Evolutionary conservation across 2,329 filamentous ascomycete species (phyloP).

Genomic region (Colletotrichum sp.): DNA sequence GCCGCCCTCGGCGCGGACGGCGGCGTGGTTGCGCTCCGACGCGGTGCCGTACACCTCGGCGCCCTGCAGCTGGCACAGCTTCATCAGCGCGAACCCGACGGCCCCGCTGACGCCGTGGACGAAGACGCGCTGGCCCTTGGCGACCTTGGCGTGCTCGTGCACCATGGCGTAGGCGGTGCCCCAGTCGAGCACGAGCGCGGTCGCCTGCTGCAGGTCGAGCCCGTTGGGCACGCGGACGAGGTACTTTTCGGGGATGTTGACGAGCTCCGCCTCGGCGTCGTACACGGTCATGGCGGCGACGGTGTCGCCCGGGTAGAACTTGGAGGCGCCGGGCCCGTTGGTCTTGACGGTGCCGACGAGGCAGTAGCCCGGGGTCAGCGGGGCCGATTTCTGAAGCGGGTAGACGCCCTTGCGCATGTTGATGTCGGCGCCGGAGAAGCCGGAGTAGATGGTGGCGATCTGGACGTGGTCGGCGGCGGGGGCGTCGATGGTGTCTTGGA

Average conservation of each 20-base stretch:
- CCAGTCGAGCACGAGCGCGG: constrained; percentile 51
- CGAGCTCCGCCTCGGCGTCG: constrained; percentile 48
- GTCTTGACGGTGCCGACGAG: constrained; percentile 46
- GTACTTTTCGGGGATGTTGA: constrained; percentile 53
- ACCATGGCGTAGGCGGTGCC: constrained; percentile 44
- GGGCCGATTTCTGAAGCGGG: constrained; percentile 47
- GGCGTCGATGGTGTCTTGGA: constrained; percentile 38
- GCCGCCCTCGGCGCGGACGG: constrained; percentile 41
- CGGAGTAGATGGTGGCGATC: constrained; percentile 50
- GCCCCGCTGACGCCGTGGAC: constrained; percentile 56
- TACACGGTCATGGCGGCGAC: constrained; percentile 43
- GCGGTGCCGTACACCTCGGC: constrained; percentile 56
- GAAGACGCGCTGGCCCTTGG: constrained; percentile 51
- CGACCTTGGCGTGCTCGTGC: constrained; percentile 41
- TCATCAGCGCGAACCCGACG: constrained; percentile 49
- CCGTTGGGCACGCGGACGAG: constrained; percentile 45
- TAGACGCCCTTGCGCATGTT: constrained; percentile 55
- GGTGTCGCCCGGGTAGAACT: constrained; percentile 36
- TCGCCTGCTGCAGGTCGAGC: constrained; percentile 44
- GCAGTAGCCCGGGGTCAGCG: constrained; percentile 54
- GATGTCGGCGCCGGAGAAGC: constrained; percentile 53
- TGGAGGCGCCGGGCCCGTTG: constrained; percentile 38
- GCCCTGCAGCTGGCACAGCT: constrained; percentile 45
- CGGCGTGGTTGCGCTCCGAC: constrained; percentile 47
- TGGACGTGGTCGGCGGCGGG: constrained; percentile 50